Conservation (phyloP, 2,329 filamentous ascomycete species). For the Trichoderma sp. region DNA sequence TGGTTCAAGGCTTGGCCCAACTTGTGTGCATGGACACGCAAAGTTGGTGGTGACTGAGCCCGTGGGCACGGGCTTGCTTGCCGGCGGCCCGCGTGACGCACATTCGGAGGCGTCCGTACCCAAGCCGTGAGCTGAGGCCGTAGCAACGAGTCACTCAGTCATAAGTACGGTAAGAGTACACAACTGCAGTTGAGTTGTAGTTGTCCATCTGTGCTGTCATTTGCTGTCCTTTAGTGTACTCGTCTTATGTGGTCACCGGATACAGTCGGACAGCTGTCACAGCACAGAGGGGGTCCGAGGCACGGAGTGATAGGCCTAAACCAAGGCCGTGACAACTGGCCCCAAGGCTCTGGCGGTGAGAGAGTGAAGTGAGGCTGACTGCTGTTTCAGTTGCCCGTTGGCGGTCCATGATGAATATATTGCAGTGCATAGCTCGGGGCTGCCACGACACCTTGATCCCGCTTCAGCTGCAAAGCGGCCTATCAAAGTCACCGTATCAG, state of each 20-base stretch:
- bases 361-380: not conserved
- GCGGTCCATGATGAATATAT: not conserved
- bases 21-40: not conserved
- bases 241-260: not conserved
- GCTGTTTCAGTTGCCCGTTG: conserved; percentile 2
- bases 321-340: not conserved
- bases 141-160: not conserved
- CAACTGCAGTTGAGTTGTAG: not conserved
- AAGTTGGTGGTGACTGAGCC: not conserved
- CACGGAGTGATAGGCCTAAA: not conserved
- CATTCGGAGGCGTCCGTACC: not conserved
- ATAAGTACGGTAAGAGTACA: not conserved
- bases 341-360: not conserved
- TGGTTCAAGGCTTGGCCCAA: not conserved
- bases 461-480: not conserved
- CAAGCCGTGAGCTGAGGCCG: not conserved
- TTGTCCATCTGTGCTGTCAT: not conserved
- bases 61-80: not conserved
- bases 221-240: not conserved
- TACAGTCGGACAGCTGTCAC: not conserved
- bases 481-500: not conserved
- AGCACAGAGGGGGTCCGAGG: not conserved
- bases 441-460: not conserved
- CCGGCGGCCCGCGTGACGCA: not conserved
- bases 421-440: not conserved